Base-by-base conservation (phyloP, 768 basidiomycete genomes). In the Russula ochroleuca region DNA sequence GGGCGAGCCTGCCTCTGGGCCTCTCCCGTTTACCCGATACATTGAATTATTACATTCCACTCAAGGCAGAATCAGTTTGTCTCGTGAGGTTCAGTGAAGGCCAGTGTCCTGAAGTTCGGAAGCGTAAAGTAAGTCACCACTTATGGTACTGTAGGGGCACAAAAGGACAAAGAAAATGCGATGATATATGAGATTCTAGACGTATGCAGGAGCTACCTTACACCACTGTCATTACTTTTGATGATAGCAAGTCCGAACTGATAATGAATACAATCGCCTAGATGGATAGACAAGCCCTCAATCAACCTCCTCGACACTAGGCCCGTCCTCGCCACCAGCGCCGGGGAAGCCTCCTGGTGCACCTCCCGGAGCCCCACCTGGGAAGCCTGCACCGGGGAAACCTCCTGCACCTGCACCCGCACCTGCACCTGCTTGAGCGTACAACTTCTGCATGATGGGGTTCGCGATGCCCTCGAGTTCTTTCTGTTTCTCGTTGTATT, bases 401-500 rank as follows among this genome's bases (percentile, higher is more conserved):
- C 77, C 79, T 67, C 85, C 87, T 14, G 83, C 83, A 68, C 83
- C 86, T 59, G 77, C 80, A 67, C 85, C 87, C 8, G 77, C 33
- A 14, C 53, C 75, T 61, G 83, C 83, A 68, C 84, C 86, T 56
- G 75, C 78, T 38, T 78, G 73, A 40, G 76, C 70, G 74, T 96
- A 95, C 31, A 95, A 82, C 70, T 80, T 83, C 74, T 81, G 81
- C 83, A 84, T 84, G 71, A 87, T 86, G 13, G 86, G 86, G 75
- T 85, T 90, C 70, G 93, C 91, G 69, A 95, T 73, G 19, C 72
- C 77, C 79, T 97, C 94, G 56, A 98, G 80, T 78, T 97, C 94
- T 81, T 95, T 95, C 75, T 95, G 94, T 78, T 86, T 89, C 71
- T 81, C 82, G 75, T 91, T 90, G 77, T 95, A 94, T 78, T 98